These are phyloP conservation scores for Venturia aucupariae DNA, from an alignment of 2,329 filamentous ascomycete genomes.

Conservation along the genomic window DNA sequence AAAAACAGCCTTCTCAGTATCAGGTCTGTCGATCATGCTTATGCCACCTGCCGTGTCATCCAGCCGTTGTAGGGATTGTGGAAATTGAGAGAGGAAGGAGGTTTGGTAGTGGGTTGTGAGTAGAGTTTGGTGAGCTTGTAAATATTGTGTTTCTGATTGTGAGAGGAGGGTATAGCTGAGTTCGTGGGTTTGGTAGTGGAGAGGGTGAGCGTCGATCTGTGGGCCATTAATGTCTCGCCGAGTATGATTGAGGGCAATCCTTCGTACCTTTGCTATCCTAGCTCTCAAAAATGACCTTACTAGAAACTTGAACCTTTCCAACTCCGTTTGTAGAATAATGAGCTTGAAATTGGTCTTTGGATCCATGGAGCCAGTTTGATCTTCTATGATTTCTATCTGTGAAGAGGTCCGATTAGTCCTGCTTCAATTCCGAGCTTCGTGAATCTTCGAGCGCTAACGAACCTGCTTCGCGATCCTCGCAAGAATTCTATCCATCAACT, in stretches of 20 bases:
- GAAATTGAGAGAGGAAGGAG: conserved; percentile 79
- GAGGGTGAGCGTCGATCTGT: conserved; percentile 68
- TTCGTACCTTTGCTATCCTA: conserved; percentile 75
- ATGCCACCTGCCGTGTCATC: conserved; percentile 86
- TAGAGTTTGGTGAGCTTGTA: conserved; percentile 74
- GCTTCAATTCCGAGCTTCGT: not conserved
- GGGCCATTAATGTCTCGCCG: conserved; percentile 20
- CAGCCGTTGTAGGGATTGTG: conserved; percentile 65
- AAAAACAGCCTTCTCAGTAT: conserved; percentile 77
- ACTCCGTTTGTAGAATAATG: conserved; percentile 91
- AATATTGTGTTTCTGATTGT: conserved; percentile 67
- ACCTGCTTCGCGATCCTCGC: conserved; percentile 38
- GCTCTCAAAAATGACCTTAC: conserved; percentile 74
- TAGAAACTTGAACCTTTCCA: conserved; percentile 88
- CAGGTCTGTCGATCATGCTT: conserved; percentile 85
- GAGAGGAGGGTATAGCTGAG: conserved; percentile 50
- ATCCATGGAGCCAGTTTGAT: conserved; percentile 73
- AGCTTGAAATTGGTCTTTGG: conserved; percentile 86
- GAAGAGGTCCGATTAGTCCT: not conserved
- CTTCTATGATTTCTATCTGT: conserved; percentile 41
- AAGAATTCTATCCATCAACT: conserved; percentile 74
- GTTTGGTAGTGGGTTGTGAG: conserved; percentile 76
- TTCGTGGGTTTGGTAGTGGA: conserved; percentile 48
- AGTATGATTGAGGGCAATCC: not conserved
- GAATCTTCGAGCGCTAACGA: conserved; percentile 15